Conservation (phyloP, 2,329 filamentous ascomycete genomes). For the Colletotrichum tamarilloi region DNA sequence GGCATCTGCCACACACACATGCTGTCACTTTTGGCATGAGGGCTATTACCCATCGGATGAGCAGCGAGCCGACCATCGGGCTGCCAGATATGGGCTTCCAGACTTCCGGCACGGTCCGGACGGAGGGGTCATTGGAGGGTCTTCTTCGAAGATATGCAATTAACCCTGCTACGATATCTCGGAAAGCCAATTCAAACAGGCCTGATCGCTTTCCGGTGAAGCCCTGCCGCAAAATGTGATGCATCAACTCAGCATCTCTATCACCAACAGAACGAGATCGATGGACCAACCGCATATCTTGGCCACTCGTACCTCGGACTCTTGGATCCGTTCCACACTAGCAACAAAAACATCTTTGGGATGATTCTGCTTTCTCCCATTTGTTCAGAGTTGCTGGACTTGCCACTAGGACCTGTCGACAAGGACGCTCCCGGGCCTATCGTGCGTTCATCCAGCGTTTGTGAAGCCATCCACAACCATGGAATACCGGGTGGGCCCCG, state of each 20-base stretch:
- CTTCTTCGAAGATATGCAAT: background rate
- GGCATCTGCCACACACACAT: slow-evolving; percentile 1
- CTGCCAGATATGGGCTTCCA: background rate
- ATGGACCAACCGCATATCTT: background rate
- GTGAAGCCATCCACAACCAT: slow-evolving; percentile 9
- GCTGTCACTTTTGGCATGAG: background rate
- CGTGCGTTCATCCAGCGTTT: slow-evolving; percentile 14
- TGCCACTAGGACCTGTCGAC: background rate
- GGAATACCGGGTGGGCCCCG: background rate
- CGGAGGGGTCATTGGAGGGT: background rate
- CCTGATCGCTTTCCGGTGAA: background rate
- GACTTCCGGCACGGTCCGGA: slow-evolving; percentile 4
- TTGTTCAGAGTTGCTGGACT: background rate
- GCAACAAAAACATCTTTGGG: background rate
- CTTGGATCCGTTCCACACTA: background rate
- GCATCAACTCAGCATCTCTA: background rate
- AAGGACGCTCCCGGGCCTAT: background rate
- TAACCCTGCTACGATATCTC: background rate
- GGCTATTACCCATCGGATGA: background rate
- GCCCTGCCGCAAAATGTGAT: slow-evolving; percentile 1
- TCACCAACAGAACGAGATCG: background rate
- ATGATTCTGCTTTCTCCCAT: background rate
- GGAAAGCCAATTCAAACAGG: slow-evolving; percentile 4
- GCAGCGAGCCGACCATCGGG: background rate
- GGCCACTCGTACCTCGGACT: background rate